Evolutionary conservation across 2,329 filamentous ascomycete species (phyloP), one percentile per base, ranked within the genome.

Genomic region (Pseudocercospora eumusae): DNA sequence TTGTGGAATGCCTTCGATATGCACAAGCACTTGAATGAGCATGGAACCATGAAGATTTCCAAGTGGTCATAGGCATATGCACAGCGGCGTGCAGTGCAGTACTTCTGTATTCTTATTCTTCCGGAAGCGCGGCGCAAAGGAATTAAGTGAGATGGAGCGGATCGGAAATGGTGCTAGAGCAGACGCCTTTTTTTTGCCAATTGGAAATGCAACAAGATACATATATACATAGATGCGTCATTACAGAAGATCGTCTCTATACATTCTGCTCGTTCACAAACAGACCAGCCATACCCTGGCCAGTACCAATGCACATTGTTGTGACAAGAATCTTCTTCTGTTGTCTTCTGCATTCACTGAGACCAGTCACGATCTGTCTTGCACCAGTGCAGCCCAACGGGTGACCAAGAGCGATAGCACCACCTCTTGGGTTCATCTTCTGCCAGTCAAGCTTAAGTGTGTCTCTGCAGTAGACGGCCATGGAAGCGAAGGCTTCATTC

Each of bases 401-500:
- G 76, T 95, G 91, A 57, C 91, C 91, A 0, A 95, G 82, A 2
- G 91, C 91, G 73, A 95, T 93, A 67, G 91, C 91, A 66, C 91
- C 91, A 69, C 91, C 91, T 63, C 89, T 83, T 25, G 88, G 84
- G 80, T 95, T 95, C 83, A 95, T 85, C 85, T 92, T 93, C 71
- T 83, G 77, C 77, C 84, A 85, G 74, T 90, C 87, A 56, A 93
- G 80, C 67, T 85, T 85, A 56, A 95, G 83, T 68, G 75, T 79
- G 62, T 82, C 76, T 23, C 68, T 65, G 79, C 92, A 96, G 84
- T 97, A 98, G 28, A 97, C 93, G 1, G 92, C 93, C 95, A 98
- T 98, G 57, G 90, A 95, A 21, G 93, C 93, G 73, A 99, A 99
- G 1, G 95, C 95, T 84, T 99, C 95, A 81, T 99, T 99, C 74